Evolutionary conservation across 208 protist genomes (phyloP).

Genomic region (Leishmania major): DNA sequence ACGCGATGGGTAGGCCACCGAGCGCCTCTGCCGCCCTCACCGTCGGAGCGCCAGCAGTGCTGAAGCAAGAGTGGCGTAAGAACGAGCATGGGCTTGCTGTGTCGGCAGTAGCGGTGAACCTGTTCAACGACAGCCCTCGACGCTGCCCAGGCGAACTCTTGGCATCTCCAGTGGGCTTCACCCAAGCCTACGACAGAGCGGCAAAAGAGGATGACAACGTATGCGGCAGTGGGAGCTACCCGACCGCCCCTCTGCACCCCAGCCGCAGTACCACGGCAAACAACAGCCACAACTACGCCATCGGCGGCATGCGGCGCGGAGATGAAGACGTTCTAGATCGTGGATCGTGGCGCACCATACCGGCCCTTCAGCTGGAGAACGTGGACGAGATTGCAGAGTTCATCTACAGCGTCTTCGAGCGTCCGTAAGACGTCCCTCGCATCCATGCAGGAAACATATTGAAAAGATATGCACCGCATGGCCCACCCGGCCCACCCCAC

Average conservation of each 20-base stretch:
- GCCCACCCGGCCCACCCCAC: background rate
- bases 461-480: background rate
- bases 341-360: constrained; percentile 29
- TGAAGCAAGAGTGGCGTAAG: background rate
- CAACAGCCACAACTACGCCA: background rate
- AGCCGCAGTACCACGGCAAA: constrained; percentile 5
- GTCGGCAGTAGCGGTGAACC: background rate
- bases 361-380: constrained; percentile 34
- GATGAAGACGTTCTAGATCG: constrained; percentile 28
- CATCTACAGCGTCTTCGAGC: constrained; percentile 67
- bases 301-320: constrained; percentile 6
- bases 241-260: background rate
- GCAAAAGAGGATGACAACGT: background rate
- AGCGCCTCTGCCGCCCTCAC: background rate
- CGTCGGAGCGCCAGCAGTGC: background rate
- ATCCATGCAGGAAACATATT: background rate
- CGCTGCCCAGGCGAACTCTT: background rate
- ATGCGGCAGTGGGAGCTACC: background rate
- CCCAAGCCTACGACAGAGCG: background rate
- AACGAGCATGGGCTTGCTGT: background rate
- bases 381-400: constrained; percentile 69
- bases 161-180: background rate
- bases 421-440: constrained; percentile 3
- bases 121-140: background rate
- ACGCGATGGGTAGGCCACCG: background rate